Conservation (phyloP, 768 basidiomycete genomes). For the Russula griseocarnosa region DNA sequence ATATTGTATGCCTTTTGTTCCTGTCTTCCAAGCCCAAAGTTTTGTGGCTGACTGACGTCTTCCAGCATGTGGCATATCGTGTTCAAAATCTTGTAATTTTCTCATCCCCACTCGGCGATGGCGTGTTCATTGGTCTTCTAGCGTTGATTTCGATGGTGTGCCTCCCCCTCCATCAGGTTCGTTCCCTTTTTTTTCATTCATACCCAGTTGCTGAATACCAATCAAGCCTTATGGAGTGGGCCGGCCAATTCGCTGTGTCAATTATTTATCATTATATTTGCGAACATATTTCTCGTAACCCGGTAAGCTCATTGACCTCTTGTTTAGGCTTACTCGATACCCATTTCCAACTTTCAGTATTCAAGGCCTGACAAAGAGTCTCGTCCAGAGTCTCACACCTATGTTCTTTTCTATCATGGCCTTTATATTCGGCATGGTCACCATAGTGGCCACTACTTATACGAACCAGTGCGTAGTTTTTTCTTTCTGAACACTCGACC, state of each 20-base stretch:
- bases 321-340: neutral
- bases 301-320: neutral
- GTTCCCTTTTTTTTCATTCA: neutral
- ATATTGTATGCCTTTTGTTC: neutral
- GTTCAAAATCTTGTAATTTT: neutral
- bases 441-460: neutral
- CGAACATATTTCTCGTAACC: neutral
- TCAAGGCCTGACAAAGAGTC: neutral
- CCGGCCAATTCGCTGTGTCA: constrained; percentile 4
- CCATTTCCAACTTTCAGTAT: neutral
- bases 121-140: neutral
- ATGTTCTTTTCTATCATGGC: neutral
- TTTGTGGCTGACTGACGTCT: neutral
- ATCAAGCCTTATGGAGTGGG: constrained; percentile 5
- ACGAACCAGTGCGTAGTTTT: neutral
- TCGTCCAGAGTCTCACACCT: neutral
- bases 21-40: neutral
- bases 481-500: neutral
- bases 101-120: no score
- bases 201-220: neutral
- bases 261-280: neutral
- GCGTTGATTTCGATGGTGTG: neutral
- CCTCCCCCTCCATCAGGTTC: neutral
- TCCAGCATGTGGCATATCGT: neutral
- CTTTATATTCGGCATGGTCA: constrained; percentile 2